These are phyloP conservation scores for Sporothrix phasma DNA, from an alignment of 2,329 filamentous ascomycete genomes.

Conservation along the genomic window DNA sequence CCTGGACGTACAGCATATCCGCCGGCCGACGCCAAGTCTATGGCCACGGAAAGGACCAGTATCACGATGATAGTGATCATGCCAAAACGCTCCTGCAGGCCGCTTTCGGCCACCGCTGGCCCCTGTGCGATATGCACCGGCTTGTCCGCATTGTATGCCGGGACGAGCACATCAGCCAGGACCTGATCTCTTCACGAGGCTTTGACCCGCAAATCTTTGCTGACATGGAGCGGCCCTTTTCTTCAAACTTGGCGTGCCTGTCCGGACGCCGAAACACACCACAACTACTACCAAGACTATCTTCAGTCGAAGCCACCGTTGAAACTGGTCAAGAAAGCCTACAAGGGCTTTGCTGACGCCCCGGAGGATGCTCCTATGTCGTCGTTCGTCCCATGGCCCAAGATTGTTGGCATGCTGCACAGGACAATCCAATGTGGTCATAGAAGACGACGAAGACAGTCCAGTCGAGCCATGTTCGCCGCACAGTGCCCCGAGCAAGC, in stretches of 20 bases:
- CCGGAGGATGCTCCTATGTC: conserved; percentile 41
- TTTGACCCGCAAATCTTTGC: not conserved
- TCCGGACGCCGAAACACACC: conserved; percentile 26
- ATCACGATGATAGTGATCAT: conserved; percentile 28
- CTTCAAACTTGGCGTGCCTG: conserved; percentile 24
- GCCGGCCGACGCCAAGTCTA: not conserved
- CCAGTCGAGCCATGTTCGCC: not conserved
- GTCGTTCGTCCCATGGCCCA: conserved; percentile 40
- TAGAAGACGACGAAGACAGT: conserved; percentile 1
- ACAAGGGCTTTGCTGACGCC: conserved; percentile 29
- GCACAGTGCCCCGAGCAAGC: conserved; percentile 29
- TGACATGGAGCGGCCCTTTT: not conserved
- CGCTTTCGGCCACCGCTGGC: conserved; percentile 40
- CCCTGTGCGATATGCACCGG: conserved; percentile 30
- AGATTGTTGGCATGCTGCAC: conserved; percentile 51
- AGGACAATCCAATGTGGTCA: conserved; percentile 10
- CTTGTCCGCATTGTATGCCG: conserved; percentile 33
- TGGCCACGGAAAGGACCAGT: not conserved
- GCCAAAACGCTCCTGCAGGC: conserved; percentile 36
- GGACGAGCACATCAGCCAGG: conserved; percentile 21
- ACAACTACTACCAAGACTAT: conserved; percentile 34
- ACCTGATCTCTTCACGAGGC: conserved; percentile 25
- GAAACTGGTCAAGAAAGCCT: conserved; percentile 31
- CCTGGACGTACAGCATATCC: conserved; percentile 31
- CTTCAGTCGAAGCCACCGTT: conserved; percentile 36